phyloP scores from a whole-genome alignment of 2,329 filamentous ascomycete genomes.

The Cordyceps pruinosa region DNA sequence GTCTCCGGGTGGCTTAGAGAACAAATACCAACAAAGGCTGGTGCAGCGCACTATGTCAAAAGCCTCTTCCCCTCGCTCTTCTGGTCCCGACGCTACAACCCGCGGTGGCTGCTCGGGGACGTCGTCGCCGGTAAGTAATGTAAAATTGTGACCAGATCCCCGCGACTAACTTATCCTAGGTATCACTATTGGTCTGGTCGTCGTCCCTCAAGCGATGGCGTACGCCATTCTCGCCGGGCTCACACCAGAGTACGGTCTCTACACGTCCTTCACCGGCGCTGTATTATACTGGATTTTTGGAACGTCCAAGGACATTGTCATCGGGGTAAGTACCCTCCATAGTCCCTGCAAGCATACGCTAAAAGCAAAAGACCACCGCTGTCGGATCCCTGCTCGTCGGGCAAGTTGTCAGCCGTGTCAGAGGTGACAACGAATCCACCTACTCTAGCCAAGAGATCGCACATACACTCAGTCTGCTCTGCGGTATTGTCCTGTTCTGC shows the following conservation, averaged over 20 bases:
- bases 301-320: constrained; percentile 79
- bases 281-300: constrained; percentile 78
- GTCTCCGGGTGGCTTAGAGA: constrained; percentile 54
- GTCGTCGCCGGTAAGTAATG: constrained; percentile 56
- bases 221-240: constrained; percentile 68
- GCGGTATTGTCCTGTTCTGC: constrained; percentile 36
- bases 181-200: constrained; percentile 55
- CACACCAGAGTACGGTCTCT: constrained; percentile 63
- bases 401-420: constrained; percentile 35
- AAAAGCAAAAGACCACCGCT: constrained; percentile 43
- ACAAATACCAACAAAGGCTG: constrained; percentile 41
- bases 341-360: background rate
- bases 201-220: constrained; percentile 74
- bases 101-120: constrained; percentile 67
- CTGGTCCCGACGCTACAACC: constrained; percentile 67
- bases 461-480: constrained; percentile 37
- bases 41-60: constrained; percentile 43
- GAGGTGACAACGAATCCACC: constrained; percentile 26
- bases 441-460: constrained; percentile 35
- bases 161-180: constrained; percentile 17
- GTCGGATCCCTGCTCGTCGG: constrained; percentile 45
- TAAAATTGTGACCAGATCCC: background rate
- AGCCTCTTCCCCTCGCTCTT: constrained; percentile 56
- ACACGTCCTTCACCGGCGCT: constrained; percentile 77
- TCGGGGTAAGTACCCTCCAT: constrained; percentile 42